Conservation (phyloP, 1,284 basidiomycete genomes). For the Trichosporon sp. region DNA sequence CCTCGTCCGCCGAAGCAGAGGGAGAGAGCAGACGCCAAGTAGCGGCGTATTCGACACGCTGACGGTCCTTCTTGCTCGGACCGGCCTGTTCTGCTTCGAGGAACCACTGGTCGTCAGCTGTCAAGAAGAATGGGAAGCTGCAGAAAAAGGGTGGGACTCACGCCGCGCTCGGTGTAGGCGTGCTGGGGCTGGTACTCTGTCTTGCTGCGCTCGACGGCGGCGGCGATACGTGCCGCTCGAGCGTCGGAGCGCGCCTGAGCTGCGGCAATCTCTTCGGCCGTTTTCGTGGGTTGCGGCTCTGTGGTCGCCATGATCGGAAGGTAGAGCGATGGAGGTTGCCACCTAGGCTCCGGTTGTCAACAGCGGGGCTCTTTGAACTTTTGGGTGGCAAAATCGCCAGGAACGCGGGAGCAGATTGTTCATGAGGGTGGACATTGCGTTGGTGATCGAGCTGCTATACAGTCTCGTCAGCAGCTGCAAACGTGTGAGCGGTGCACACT, state of each 20-base stretch:
- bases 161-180: slow-evolving; percentile 50
- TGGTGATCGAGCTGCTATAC: background rate
- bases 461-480: too few species aligned
- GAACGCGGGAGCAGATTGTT: slow-evolving; percentile 8
- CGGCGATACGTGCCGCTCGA: slow-evolving; percentile 42
- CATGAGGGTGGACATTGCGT: background rate
- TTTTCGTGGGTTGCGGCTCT: background rate
- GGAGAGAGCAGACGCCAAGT: slow-evolving; percentile 7
- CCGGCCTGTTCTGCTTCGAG: slow-evolving; percentile 27
- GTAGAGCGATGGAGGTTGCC: background rate
- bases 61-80: slow-evolving; percentile 38
- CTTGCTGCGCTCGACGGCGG: slow-evolving; percentile 46
- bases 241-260: slow-evolving; percentile 34
- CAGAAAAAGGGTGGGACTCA: slow-evolving; percentile 28
- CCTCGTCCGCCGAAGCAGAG: background rate
- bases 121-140: too few species aligned
- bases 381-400: slow-evolving; percentile 13
- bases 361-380: background rate
- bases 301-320: background rate
- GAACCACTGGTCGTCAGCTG: slow-evolving; percentile 30
- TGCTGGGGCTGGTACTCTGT: slow-evolving; percentile 49
- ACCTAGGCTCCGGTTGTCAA: background rate
- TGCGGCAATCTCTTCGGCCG: slow-evolving; percentile 13
- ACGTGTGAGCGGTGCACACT: too few species aligned
- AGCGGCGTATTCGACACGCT: slow-evolving; percentile 31